phyloP scores from a whole-genome alignment of 2,329 filamentous ascomycete genomes.

The Metarhizium guizhouense region DNA sequence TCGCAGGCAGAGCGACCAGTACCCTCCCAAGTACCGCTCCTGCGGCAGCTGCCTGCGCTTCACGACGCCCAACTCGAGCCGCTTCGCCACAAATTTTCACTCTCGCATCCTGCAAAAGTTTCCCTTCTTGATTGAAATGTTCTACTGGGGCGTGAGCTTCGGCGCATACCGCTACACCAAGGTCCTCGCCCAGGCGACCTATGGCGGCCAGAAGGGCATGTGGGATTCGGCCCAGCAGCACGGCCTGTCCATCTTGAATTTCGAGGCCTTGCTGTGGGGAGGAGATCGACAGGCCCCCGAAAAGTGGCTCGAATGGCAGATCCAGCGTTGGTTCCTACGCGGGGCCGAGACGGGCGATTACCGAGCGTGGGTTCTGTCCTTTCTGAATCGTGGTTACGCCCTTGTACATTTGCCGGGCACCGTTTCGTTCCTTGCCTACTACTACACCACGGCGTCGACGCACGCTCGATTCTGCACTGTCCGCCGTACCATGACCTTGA shows the following conservation, averaged over 20 bases:
- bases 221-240: conserved; percentile 30
- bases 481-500: conserved; percentile 45
- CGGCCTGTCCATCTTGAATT: conserved; percentile 5
- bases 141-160: conserved; percentile 51
- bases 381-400: conserved; percentile 60
- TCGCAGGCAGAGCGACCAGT: conserved; percentile 4
- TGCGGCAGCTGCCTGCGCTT: conserved; percentile 22
- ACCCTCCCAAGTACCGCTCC: conserved; percentile 10
- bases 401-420: conserved; percentile 67
- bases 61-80: conserved; percentile 50
- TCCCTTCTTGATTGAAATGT: conserved; percentile 65
- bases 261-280: conserved; percentile 8
- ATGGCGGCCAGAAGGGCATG: conserved; percentile 8
- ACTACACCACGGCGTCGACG: conserved; percentile 58
- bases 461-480: conserved; percentile 43
- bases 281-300: conserved; percentile 5
- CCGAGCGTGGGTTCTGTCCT: conserved; percentile 41
- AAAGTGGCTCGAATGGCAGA: conserved; percentile 14
- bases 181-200: conserved; percentile 7
- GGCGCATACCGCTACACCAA: conserved; percentile 8
- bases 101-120: conserved; percentile 57
- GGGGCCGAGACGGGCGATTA: conserved; percentile 34
- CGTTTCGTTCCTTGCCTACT: conserved; percentile 51
- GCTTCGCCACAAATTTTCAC: conserved; percentile 50
- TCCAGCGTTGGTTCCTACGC: conserved; percentile 51